phyloP scores from a whole-genome alignment of 495 filamentous ascomycete species.

The Xylaria curta region DNA sequence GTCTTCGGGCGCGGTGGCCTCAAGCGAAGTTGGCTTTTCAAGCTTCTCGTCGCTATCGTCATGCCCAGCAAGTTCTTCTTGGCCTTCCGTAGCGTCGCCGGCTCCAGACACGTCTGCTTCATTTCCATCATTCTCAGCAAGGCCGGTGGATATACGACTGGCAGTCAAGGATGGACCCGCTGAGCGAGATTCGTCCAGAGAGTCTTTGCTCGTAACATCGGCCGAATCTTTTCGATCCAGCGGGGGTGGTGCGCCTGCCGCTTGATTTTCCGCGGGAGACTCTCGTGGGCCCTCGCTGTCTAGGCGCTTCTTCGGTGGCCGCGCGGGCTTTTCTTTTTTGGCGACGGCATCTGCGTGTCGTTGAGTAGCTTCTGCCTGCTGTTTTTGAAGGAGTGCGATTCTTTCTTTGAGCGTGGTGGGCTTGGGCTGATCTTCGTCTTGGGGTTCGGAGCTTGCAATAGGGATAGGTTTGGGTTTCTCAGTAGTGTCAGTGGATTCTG shows the following conservation, averaged over 20 bases:
- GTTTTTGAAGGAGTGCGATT: conserved; percentile 91
- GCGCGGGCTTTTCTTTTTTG: conserved; percentile 89
- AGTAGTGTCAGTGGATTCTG: conserved; percentile 60
- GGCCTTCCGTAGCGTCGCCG: conserved; percentile 81
- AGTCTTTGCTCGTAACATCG: conserved; percentile 62
- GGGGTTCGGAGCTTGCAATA: conserved; percentile 49
- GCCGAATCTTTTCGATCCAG: conserved; percentile 56
- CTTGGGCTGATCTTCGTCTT: conserved; percentile 83
- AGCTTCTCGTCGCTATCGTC: conserved; percentile 73
- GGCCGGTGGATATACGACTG: conserved; percentile 57
- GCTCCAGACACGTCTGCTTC: conserved; percentile 90
- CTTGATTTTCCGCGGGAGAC: conserved; percentile 43
- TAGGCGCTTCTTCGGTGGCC: conserved; percentile 77
- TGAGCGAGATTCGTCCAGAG: conserved; percentile 61
- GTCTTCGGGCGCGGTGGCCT: conserved; percentile 39
- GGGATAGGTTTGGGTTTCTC: conserved; percentile 65
- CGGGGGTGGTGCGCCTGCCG: conserved; percentile 43
- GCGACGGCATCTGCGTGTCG: conserved; percentile 78
- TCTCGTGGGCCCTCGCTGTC: conserved; percentile 57
- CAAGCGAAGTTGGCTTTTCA: conserved; percentile 33
- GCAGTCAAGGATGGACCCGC: conserved; percentile 51
- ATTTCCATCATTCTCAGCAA: conserved; percentile 73
- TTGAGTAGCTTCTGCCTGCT: conserved; percentile 85
- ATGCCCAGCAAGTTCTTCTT: conserved; percentile 74
- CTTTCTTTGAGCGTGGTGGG: conserved; percentile 91